Conservation (phyloP, 352 stramenopile genomes). For the Pythium oligandrum region DNA sequence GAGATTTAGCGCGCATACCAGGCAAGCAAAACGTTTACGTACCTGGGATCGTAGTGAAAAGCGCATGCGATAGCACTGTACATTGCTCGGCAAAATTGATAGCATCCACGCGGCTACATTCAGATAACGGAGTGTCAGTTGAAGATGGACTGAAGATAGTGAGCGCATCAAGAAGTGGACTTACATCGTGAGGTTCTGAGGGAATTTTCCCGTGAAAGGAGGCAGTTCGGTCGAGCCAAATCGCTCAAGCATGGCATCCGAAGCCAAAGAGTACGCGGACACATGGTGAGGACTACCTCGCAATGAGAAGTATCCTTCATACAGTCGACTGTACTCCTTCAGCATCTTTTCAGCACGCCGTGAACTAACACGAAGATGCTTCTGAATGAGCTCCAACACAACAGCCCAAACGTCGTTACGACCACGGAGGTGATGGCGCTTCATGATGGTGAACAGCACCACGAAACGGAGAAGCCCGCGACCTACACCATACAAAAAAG, state of each 20-base stretch:
- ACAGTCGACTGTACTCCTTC: constrained; percentile 48
- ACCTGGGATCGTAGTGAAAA: constrained; percentile 82
- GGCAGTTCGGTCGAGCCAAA: constrained; percentile 7
- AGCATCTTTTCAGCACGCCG: constrained; percentile 13
- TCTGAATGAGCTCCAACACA: too few relatives aligned
- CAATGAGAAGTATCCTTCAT: constrained; percentile 47
- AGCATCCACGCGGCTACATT: constrained; percentile 43
- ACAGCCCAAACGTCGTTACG: too few relatives aligned
- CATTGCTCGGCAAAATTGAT: constrained; percentile 68
- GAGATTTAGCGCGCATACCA: constrained; percentile 1
- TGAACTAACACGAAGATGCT: too few relatives aligned
- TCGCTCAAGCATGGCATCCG: constrained; percentile 12
- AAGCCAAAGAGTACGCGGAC: constrained; percentile 9
- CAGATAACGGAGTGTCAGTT: constrained; percentile 1
- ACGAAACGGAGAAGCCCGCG: constrained; percentile 46
- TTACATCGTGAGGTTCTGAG: constrained; percentile 21
- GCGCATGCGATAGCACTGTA: constrained; percentile 71
- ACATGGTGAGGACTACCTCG: constrained; percentile 26
- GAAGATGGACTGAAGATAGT: neutral
- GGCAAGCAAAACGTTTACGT: constrained; percentile 4
- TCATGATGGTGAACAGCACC: constrained; percentile 25
- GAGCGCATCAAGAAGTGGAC: neutral
- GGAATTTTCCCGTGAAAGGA: constrained; percentile 11
- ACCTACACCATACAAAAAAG: constrained; percentile 3
- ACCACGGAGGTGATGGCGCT: too few relatives aligned